phyloP scores from a whole-genome alignment of 495 filamentous ascomycete species.

The Talaromyces nanjingensis region DNA sequence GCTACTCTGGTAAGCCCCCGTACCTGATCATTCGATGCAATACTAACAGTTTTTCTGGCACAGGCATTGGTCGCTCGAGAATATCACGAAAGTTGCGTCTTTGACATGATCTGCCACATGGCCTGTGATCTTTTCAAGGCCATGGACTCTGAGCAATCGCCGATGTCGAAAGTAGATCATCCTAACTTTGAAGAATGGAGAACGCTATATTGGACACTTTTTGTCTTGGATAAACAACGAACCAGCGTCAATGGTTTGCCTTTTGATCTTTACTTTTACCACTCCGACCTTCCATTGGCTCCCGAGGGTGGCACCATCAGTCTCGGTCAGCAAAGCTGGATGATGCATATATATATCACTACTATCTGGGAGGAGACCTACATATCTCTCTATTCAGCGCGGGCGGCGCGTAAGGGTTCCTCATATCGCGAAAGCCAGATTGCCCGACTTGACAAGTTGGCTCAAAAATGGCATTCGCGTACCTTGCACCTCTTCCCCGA shows the following conservation, averaged over 20 bases:
- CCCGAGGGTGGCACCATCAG: neutral
- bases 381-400: conserved; percentile 2
- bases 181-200: conserved; percentile 1
- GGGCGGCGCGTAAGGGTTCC: neutral
- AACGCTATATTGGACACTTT: neutral
- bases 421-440: neutral
- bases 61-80: neutral
- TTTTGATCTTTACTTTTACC: conserved; percentile 3
- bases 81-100: conserved; percentile 1
- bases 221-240: neutral
- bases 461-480: too few relatives aligned
- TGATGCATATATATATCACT: conserved; percentile 1
- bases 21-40: too few relatives aligned
- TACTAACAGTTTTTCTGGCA: neutral
- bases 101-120: conserved; percentile 2
- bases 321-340: neutral
- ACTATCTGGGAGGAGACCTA: neutral
- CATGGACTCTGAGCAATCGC: neutral
- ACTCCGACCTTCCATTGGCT: neutral
- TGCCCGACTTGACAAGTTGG: too few relatives aligned
- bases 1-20: too few relatives aligned
- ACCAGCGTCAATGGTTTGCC: conserved; percentile 1
- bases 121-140: conserved; percentile 2
- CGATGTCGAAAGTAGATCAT: neutral
- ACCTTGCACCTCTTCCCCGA: too few relatives aligned